Evolutionary conservation across 2,329 filamentous ascomycete species (phyloP), one percentile per base, ranked within the genome.

Genomic region (Neurospora crassa): DNA sequence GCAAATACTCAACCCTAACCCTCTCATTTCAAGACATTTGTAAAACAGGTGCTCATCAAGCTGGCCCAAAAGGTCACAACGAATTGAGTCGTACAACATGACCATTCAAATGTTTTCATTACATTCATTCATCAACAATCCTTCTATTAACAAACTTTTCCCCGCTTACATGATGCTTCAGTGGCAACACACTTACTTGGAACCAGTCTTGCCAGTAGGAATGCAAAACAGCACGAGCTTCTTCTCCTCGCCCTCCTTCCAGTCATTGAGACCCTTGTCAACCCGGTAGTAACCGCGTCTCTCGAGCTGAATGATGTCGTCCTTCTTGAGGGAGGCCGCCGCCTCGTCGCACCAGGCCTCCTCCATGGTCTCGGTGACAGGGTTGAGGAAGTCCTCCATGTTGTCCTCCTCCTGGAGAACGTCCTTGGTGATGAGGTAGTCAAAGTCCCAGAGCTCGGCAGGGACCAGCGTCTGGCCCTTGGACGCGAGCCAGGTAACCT

Each of bases 271-370:
- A 11, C 84, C 84, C 82, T 88, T 88, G 82, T 98, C 95, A 37
- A 97, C 90, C 69, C 95, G 87, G 84, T 92, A 98, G 83, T 93
- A 98, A 1, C 94, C 95, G 82, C 95, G 93, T 73, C 95, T 88
- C 85, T 98, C 95, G 67, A 98, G 91, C 84, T 98, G 96, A 76
- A 98, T 93, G 74, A 98, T 95, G 76, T 97, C 94, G 78, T 93
- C 92, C 79, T 89, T 90, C 86, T 93, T 94, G 67, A 97, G 84
- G 73, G 89, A 85, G 0, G 87, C 86, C 0, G 97, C 91, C 76
- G 94, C 96, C 78, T 89, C 90, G 78, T 97, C 95, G 37, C 92
- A 94, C 70, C 92, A 80, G 1, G 92, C 93, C 74, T 91, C 87
- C 69, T 91, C 91, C 81, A 90, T 89, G 71, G 88, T 90, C 78